Base-by-base conservation (phyloP, 1,139 yeast genomes). In the Trichomonascaceae sp. region DNA sequence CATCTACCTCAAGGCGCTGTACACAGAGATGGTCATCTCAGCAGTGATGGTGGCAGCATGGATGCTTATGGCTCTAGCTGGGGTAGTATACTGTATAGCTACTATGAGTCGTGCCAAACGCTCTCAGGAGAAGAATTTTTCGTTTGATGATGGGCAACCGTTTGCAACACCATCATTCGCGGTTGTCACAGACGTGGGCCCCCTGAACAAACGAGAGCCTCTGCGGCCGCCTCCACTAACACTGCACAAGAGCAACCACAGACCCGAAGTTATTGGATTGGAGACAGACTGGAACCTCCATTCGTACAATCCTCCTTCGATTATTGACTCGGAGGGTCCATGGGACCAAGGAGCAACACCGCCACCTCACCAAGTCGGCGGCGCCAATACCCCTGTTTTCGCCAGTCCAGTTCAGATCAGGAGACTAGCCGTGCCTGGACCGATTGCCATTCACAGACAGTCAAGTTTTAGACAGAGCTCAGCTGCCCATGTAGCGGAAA, bases 41-140 rank as follows among this genome's bases (percentile, higher is more conserved):
- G 31, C 16, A n/a, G 14, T n/a, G 9, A 17, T 29, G 22, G 16
- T 18, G 15, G 31, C 15, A 4, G 15, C 18, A 18, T 29, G 31
- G 31, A 4, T 20, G 11, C 9, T 17, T 6, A 13, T 17, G 9
- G 25, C 26, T 20, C 8, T 20, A n/a, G 5, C 8, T 15, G 31
- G 31, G 3, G 9, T 13, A 9, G 11, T n/a, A 5, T 20, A 22
- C 17, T 29, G 31, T 20, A 11, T 20, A 3, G 11, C 14, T 18
- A 20, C 6, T 6, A 8, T 6, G 23, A 6, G 11, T 20, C 23
- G 11, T 8, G 9, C 11, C 23, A 20, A 20, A 20, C 23, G 6
- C 6, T 11, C 11, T 20, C 9, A 6, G 11, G 23, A 8, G 23
- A 6, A 20, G n/a, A n/a, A n/a, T n/a, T n/a, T n/a, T n/a, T n/a